Evolutionary conservation across 345 rosid species (phyloP), one percentile per base, ranked within the genome.

Genomic region (Heritiera littoralis): DNA sequence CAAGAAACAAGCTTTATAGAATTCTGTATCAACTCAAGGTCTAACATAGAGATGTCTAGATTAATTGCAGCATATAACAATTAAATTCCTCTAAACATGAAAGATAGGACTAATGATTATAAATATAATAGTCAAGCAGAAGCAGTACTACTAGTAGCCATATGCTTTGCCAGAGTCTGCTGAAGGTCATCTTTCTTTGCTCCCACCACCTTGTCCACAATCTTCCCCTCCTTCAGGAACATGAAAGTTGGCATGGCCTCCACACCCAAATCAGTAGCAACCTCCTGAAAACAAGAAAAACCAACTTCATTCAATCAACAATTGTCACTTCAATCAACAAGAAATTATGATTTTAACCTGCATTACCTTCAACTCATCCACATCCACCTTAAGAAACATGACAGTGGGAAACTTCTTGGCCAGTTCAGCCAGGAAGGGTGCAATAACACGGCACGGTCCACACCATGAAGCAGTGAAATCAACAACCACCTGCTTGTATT

Each of bases 381-480:
- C 90, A 84, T 92, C 97, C 65, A 91, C 97, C 86, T 92, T 91
- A 32, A 91, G 89, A 80, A 91, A 92, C 45, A 80, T 67, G 67
- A 86, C 95, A 77, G 56, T 63, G 6, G 95, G 84, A n/a, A 86
- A 72, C 72, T 85, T 89, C 94, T 86, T 91, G 68, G 97, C 95
- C 82, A 92, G 82, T 78, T 92, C 97, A 73, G 87, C 82, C 72
- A 91, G 83, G 83, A 90, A 85, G 30, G 97, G 95, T 30, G 95
- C 80, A 12, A 92, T 91, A 75, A 89, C 65, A 46, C 95, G 95
- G 81, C 97, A 90, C 9, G 97, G 95, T 74, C 92, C 93, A 20
- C 95, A 91, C 97, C 94, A 92, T 11, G 97, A 84, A 48, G 97
- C 95, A 72, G 97, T 90, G 85, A 92, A 92, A 86, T 89, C 95